Conservation (phyloP, 2,329 filamentous ascomycete genomes). For the Pestalotiopsis sp. region DNA sequence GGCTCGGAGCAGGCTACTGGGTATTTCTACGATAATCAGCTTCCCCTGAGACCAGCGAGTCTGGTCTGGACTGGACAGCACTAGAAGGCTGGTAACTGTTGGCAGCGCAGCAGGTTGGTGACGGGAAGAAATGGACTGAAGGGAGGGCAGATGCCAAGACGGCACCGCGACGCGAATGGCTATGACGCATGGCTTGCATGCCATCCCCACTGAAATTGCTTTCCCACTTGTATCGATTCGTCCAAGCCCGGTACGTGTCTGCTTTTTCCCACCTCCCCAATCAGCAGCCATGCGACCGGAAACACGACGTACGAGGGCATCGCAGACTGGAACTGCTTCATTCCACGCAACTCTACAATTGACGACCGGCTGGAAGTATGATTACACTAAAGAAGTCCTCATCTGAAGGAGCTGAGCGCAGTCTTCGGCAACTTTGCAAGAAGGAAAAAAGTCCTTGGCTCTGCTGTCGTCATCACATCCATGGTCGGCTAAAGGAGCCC, state of each 20-base stretch:
- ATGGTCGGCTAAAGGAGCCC: constrained; percentile 2
- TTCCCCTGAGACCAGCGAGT: not conserved
- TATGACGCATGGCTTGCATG: constrained; percentile 13
- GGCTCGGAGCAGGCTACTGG: not conserved
- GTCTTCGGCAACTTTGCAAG: not conserved
- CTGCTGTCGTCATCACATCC: constrained; percentile 8
- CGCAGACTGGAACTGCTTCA: not conserved
- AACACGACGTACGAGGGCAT: not conserved
- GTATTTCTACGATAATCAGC: not conserved
- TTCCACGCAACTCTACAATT: not conserved
- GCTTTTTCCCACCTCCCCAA: not conserved
- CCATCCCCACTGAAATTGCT: constrained; percentile 12
- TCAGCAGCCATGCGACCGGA: constrained; percentile 1
- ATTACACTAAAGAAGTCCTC: not conserved
- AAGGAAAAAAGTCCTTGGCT: not conserved
- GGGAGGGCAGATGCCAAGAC: not conserved
- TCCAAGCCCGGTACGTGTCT: not conserved
- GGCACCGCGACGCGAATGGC: constrained; percentile 5
- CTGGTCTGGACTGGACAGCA: not conserved
- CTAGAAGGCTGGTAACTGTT: not conserved
- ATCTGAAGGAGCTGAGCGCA: not conserved
- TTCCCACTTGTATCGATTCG: constrained; percentile 1
- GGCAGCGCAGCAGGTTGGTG: not conserved
- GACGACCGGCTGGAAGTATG: not conserved
- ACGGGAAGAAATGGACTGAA: not conserved